phyloP scores from a whole-genome alignment of 2,329 filamentous ascomycete genomes.

The Pseudogymnoascus verrucosus region DNA sequence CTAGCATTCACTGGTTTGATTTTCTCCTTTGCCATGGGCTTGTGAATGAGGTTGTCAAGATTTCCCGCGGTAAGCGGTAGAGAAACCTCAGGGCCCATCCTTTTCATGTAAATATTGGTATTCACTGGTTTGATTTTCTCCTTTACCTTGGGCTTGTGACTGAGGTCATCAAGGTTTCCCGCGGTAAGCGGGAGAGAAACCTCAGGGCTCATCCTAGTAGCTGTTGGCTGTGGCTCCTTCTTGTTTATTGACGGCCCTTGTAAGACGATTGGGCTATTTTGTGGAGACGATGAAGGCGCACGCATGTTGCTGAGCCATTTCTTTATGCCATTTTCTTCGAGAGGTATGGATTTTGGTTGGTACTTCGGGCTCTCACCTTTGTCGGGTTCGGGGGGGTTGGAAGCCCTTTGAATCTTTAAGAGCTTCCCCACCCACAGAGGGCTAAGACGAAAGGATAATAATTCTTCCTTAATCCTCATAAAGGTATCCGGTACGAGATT shows the following conservation, averaged over 20 bases:
- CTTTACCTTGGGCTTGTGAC: not conserved
- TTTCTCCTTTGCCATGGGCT: not conserved
- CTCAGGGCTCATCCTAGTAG: not conserved
- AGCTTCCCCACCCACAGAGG: not conserved
- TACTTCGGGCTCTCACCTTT: not conserved
- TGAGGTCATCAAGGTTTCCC: not conserved
- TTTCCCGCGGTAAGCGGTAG: not conserved
- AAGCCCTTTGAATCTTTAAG: not conserved
- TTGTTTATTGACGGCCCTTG: not conserved
- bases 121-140: too few relatives aligned
- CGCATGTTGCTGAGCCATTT: not conserved
- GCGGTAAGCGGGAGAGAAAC: not conserved
- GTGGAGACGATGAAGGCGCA: not conserved
- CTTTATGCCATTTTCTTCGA: not conserved
- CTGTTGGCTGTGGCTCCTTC: not conserved
- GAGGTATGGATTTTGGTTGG: not conserved
- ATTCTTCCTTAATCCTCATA: not conserved
- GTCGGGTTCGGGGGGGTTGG: not conserved
- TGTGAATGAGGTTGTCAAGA: not conserved
- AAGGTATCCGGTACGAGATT: not conserved
- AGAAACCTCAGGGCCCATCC: not conserved
- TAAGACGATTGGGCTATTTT: slow-evolving; percentile 1
- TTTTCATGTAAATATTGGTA: not conserved
- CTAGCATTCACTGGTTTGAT: slow-evolving; percentile 11
- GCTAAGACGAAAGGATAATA: not conserved